Evolutionary conservation across 345 rosid species (phyloP), one percentile per base, ranked within the genome.

Genomic region (Melastoma malabathricum): DNA sequence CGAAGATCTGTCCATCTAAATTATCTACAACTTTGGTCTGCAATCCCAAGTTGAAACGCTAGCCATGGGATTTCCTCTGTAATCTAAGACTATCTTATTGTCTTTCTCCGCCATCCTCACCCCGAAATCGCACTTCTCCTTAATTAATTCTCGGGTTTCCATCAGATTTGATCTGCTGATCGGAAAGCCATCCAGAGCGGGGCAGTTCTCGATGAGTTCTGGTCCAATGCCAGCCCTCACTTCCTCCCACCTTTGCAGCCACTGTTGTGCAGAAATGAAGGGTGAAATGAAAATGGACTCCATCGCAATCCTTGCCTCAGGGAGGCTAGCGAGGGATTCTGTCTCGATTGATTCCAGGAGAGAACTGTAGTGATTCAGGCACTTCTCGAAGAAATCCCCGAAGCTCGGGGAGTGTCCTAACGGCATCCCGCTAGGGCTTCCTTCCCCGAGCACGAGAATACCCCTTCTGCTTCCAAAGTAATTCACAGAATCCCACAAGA

Each of bases 221-320:
- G 41, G 2, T 34, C 41, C 41, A 12, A 43, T 16, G 15, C 66
- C 55, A 31, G 64, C 61, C 41, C 47, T 56, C 1, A 34, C 46
- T 44, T 75, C 80, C 46, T 46, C 60, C 83, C 83, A 75, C 44
- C 47, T 70, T 38, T 59, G 45, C 7, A 61, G 48, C 76, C 76
- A 74, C 15, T 52, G 67, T 7, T 43, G 54, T n/a, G 66, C 54
- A 10, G 72, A 69, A 16, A 76, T 14, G 47, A 9, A 61, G 5
- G 82, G 80, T 2, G 64, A 58, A 14, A 68, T 65, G 18, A 80
- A 80, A 0, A 80, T 68, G n/a, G 44, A 43, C 54, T 80, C 79
- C 68, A 77, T 58, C 5, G 76, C 73, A 47, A 72, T 51, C 51
- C 76, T 65, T 46, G 80, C 80, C 38, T 73, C 66, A 6, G 54